Evolutionary conservation across 176 grass and related monocot species (phyloP).

Genomic region (Carex myosuroides): DNA sequence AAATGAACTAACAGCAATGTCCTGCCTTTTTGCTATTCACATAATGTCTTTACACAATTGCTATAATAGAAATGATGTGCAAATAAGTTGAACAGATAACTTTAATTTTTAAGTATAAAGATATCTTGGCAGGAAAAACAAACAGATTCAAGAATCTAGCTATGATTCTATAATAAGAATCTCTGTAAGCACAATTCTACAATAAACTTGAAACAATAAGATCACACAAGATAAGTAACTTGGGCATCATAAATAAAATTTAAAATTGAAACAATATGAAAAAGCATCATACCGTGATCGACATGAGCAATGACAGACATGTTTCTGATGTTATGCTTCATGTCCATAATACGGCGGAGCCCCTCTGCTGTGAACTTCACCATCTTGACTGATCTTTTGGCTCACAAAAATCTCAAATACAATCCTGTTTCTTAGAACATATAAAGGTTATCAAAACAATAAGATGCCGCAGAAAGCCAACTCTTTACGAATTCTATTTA

Average conservation of each 20-base stretch:
- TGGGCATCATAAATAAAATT: not conserved
- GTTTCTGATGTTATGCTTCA: constrained; percentile 82
- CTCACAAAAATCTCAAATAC: constrained; percentile 21
- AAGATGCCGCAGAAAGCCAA: not conserved
- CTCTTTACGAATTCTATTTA: not conserved
- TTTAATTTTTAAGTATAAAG: not conserved
- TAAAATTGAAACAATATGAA: not conserved
- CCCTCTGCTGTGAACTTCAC: constrained; percentile 92
- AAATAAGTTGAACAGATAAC: not conserved
- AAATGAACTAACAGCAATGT: not conserved
- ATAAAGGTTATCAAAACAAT: not conserved
- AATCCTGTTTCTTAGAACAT: constrained; percentile 15
- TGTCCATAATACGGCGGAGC: constrained; percentile 82
- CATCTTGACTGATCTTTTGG: constrained; percentile 47
- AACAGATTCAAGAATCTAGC: not conserved
- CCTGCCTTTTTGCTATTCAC: not conserved
- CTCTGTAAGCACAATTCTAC: not conserved
- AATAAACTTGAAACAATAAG: not conserved
- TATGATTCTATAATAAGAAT: not conserved
- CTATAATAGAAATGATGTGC: not conserved
- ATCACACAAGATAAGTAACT: not conserved
- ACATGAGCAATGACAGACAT: constrained; percentile 94
- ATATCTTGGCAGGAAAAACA: not conserved
- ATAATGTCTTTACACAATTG: not conserved
- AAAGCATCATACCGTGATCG: constrained; percentile 51